These are phyloP conservation scores for Cryptosporidium meleagridis DNA, from an alignment of 169 alveolate species.

Conservation along the genomic window DNA sequence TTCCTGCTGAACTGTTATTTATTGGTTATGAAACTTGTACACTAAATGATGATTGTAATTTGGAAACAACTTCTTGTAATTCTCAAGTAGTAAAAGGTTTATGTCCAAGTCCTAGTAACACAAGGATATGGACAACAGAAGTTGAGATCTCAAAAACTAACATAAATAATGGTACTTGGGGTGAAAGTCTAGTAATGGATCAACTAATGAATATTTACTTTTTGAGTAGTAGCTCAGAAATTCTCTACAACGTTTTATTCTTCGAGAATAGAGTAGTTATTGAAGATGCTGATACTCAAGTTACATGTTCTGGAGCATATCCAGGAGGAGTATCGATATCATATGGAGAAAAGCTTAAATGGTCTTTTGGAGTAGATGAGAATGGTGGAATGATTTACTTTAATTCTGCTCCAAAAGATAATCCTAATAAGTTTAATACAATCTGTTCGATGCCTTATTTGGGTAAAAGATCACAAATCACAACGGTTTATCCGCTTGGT, in stretches of 20 bases:
- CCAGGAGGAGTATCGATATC: not conserved
- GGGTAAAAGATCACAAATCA: not conserved
- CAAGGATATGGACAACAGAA: constrained; percentile 17
- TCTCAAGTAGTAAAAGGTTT: constrained; percentile 44
- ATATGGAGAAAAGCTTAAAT: not conserved
- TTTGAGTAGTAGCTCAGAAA: not conserved
- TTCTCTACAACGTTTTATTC: not conserved
- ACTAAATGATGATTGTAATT: constrained; percentile 18
- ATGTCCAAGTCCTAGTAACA: not conserved
- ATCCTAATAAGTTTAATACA: not conserved
- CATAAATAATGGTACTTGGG: constrained; percentile 58
- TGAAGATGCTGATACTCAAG: not conserved
- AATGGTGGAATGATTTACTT: constrained; percentile 1
- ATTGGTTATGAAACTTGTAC: constrained; percentile 52
- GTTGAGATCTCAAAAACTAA: constrained; percentile 5
- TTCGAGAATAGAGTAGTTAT: constrained; percentile 32
- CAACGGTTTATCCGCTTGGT: constrained; percentile 32
- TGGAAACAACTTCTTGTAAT: not conserved
- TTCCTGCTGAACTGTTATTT: not conserved
- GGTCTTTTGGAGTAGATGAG: constrained; percentile 39
- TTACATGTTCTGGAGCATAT: constrained; percentile 50
- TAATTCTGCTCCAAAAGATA: not conserved
- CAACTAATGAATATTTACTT: constrained; percentile 23
- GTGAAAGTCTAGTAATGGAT: not conserved
- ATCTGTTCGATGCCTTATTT: constrained; percentile 1